phyloP scores from a whole-genome alignment of 1,284 basidiomycete species.

The Pseudozyma hubeiensis region DNA sequence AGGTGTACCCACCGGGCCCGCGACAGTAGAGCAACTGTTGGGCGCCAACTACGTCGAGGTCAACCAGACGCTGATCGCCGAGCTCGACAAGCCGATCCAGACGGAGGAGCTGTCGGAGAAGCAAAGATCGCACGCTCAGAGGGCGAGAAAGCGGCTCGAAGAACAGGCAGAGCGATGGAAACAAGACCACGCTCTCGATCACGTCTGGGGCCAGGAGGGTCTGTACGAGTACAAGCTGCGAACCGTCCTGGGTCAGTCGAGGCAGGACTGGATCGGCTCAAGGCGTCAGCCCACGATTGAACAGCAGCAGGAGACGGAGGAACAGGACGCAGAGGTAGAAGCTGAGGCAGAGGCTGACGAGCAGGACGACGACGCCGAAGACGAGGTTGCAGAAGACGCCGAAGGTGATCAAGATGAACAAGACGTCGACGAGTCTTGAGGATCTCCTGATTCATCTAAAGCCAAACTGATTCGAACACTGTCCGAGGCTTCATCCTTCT shows the following conservation, averaged over 20 bases:
- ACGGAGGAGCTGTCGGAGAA: constrained; percentile 3
- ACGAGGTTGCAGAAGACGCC: not conserved
- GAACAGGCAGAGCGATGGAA: constrained; percentile 18
- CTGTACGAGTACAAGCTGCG: constrained; percentile 49
- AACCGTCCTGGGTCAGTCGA: constrained; percentile 20
- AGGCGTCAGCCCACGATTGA: constrained; percentile 24
- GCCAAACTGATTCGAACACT: not conserved
- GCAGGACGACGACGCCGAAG: constrained; percentile 8
- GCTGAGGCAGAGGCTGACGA: constrained; percentile 6
- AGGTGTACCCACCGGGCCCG: constrained; percentile 27
- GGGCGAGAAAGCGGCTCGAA: constrained; percentile 16
- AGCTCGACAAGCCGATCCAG: constrained; percentile 15
- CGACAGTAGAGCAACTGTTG: constrained; percentile 20
- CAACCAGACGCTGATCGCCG: constrained; percentile 28
- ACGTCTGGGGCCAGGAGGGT: constrained; percentile 40
- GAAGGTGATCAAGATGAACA: constrained; percentile 5
- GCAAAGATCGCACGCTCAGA: constrained; percentile 14
- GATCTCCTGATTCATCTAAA: not conserved
- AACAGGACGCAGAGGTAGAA: constrained; percentile 3
- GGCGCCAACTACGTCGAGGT: constrained; percentile 18
- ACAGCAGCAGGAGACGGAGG: constrained; percentile 4
- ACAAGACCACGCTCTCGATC: constrained; percentile 27
- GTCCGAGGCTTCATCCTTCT: no score
- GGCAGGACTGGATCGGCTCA: constrained; percentile 37
- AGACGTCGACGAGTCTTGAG: constrained; percentile 5